A percentile compares a stretch with the other conserved stretches of the same genome.
These are phyloP conservation scores for Penicillium pancosmium DNA, from an alignment of 495 filamentous ascomycete genomes.

Conservation along the genomic window DNA sequence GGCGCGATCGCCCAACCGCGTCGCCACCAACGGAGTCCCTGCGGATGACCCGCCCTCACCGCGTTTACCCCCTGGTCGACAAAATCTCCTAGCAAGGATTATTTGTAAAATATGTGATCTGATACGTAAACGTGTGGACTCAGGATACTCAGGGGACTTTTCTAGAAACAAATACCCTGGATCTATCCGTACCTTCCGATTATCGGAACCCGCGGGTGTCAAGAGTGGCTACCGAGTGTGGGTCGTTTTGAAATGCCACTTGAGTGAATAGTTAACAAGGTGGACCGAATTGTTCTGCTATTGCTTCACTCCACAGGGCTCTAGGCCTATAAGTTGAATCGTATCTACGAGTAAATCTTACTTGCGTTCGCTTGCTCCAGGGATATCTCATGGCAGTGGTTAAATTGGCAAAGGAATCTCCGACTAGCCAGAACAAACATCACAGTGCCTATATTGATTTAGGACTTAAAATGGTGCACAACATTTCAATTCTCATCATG, in stretches of 20 bases:
- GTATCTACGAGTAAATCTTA: no score
- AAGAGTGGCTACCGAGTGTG: not conserved
- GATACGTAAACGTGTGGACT: not conserved
- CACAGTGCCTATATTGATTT: no score
- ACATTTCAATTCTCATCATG: no score
- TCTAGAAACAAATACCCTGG: not conserved
- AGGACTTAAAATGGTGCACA: no score
- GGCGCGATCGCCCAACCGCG: not conserved
- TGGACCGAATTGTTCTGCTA: not conserved
- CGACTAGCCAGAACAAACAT: no score
- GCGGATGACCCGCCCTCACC: constrained; percentile 2
- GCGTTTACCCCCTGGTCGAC: not conserved
- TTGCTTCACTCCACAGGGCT: not conserved
- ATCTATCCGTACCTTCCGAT: not conserved
- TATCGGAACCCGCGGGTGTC: not conserved
- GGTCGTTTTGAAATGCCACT: not conserved
- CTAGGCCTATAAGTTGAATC: not conserved
- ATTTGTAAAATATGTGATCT: not conserved
- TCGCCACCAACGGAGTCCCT: not conserved
- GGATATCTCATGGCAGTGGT: no score
- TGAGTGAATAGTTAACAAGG: not conserved
- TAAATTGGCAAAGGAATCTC: no score
- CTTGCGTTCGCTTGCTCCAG: no score
- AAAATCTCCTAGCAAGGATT: not conserved
- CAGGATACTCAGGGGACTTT: not conserved